Percentiles rank a stretch among this genome's conserved stretches.
These are phyloP conservation scores for Aureococcus anophagefferens DNA, from an alignment of 108 stramenopile species.

Conservation along the genomic window DNA sequence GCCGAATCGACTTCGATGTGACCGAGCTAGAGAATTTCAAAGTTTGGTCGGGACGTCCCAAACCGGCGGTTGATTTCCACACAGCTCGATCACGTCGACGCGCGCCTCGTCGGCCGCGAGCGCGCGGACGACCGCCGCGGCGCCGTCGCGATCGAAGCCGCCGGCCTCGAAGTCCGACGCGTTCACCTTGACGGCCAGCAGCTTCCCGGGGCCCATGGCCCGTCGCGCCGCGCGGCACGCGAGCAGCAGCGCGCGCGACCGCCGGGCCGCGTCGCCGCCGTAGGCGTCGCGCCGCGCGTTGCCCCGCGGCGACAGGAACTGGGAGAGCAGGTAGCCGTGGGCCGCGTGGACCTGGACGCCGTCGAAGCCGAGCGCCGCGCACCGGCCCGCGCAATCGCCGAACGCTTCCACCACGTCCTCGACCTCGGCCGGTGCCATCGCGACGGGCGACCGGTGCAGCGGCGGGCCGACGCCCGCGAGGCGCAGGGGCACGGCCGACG, in stretches of 20 bases:
- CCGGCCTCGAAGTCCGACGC: not conserved
- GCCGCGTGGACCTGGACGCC: conserved; percentile 50
- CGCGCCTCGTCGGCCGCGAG: too few relatives aligned
- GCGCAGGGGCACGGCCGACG: not conserved
- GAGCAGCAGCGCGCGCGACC: not conserved
- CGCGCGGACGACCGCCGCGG: too few relatives aligned
- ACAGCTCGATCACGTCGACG: too few relatives aligned
- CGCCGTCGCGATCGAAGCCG: not conserved
- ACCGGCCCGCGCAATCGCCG: conserved; percentile 28
- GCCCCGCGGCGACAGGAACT: conserved; percentile 38
- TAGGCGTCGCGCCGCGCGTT: conserved; percentile 46
- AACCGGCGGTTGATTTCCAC: too few relatives aligned
- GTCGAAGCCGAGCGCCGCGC: conserved; percentile 48
- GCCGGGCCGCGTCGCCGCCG: conserved; percentile 22
- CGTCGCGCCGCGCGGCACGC: not conserved
- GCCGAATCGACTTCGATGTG: too few relatives aligned
- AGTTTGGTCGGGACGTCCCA: too few relatives aligned
- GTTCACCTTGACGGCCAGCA: not conserved
- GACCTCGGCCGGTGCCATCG: conserved; percentile 46
- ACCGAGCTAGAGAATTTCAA: too few relatives aligned
- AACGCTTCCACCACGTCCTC: conserved; percentile 31
- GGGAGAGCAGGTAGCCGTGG: conserved; percentile 55
- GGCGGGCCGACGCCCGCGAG: not conserved
- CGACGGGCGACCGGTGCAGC: conserved; percentile 14
- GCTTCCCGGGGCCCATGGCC: not conserved